Percentiles rank a stretch among this genome's conserved stretches.
phyloP scores from a whole-genome alignment of 352 stramenopile species.

The Peronosclerospora sorghi region DNA sequence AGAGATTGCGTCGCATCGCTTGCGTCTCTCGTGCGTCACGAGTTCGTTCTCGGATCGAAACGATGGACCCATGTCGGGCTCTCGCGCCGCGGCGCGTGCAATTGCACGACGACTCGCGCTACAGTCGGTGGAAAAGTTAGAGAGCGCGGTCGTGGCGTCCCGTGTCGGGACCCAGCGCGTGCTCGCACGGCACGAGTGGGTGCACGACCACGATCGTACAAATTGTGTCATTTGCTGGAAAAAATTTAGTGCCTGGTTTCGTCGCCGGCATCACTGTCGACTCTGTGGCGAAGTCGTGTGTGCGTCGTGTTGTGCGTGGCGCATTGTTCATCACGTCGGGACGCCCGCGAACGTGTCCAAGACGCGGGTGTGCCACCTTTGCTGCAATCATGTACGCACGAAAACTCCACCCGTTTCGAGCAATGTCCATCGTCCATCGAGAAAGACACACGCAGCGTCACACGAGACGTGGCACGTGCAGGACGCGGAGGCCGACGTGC shows the following conservation, averaged over 20 bases:
- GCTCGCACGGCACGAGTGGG: conserved; percentile 40
- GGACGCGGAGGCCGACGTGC: too few species aligned
- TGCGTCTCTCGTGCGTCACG: conserved; percentile 47
- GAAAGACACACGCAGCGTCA: conserved; percentile 6
- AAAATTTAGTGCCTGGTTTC: conserved; percentile 42
- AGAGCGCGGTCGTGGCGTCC: conserved; percentile 33
- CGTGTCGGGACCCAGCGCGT: conserved; percentile 35
- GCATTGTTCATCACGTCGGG: conserved; percentile 25
- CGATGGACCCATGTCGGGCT: conserved; percentile 15
- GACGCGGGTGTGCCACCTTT: conserved; percentile 59
- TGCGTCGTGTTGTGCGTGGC: conserved; percentile 36
- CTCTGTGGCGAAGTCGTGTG: conserved; percentile 59
- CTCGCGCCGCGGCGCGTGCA: conserved; percentile 19
- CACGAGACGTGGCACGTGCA: conserved; percentile 2
- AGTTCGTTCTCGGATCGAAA: conserved; percentile 42
- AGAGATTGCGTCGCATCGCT: conserved; percentile 31
- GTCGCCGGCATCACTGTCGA: conserved; percentile 50
- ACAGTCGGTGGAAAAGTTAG: conserved; percentile 34
- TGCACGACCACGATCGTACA: conserved; percentile 46
- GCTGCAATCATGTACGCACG: conserved; percentile 37
- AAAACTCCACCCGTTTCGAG: conserved; percentile 21
- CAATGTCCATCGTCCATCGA: conserved; percentile 7
- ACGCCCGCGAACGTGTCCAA: conserved; percentile 31
- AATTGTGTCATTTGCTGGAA: conserved; percentile 61
- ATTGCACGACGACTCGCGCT: conserved; percentile 38